Conservation (phyloP, 352 stramenopile genomes). For the Blastocystis sp. region DNA sequence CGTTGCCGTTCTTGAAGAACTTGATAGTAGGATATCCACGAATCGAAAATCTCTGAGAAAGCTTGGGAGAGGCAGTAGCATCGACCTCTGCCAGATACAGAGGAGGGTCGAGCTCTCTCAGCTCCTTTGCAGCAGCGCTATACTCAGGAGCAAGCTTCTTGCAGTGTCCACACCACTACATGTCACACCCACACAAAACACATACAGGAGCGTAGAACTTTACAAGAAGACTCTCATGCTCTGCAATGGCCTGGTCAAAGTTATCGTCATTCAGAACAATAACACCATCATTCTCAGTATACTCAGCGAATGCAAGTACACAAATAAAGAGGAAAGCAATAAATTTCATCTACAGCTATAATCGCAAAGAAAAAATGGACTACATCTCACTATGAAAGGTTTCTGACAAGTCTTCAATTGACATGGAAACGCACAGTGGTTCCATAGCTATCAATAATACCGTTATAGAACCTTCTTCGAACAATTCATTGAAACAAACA, state of each 20-base stretch:
- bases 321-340: slow-evolving; percentile 58
- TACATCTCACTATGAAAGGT: neutral
- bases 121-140: slow-evolving; percentile 75
- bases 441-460: neutral
- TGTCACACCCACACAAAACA: neutral
- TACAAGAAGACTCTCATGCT: slow-evolving; percentile 79
- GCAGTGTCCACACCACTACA: slow-evolving; percentile 79
- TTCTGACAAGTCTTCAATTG: neutral
- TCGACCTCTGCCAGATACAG: slow-evolving; percentile 69
- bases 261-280: slow-evolving; percentile 82
- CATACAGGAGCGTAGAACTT: slow-evolving; percentile 78
- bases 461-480: neutral
- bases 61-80: slow-evolving; percentile 75
- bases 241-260: slow-evolving; percentile 78
- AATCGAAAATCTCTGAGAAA: slow-evolving; percentile 75
- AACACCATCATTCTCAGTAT: slow-evolving; percentile 81
- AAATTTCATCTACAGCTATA: slow-evolving; percentile 59
- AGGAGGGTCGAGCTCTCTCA: slow-evolving; percentile 72
- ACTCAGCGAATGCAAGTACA: slow-evolving; percentile 45
- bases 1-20: slow-evolving; percentile 78
- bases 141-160: slow-evolving; percentile 80
- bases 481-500: neutral
- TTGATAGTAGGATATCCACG: slow-evolving; percentile 83
- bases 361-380: neutral
- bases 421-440: slow-evolving; percentile 35